Conservation (phyloP, 164 flowering plant genomes). For the Sextonia rubra region DNA sequence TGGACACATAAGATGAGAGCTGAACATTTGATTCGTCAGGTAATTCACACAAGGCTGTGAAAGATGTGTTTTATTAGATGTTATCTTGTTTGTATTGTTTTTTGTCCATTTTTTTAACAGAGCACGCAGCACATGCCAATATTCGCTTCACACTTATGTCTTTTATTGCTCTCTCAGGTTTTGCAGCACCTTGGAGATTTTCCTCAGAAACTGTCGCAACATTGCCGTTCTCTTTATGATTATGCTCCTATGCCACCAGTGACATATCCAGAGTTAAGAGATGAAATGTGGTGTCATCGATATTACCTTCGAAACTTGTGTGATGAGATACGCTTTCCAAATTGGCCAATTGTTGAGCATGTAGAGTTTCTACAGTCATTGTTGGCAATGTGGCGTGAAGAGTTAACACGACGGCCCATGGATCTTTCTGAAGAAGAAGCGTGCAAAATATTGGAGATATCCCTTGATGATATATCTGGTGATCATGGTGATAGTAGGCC, state of each 20-base stretch:
- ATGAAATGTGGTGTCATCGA: slow-evolving; percentile 99
- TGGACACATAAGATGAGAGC: slow-evolving; percentile 99
- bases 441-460: slow-evolving; percentile 88
- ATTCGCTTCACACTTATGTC: neutral
- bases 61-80: neutral
- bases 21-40: slow-evolving; percentile 94
- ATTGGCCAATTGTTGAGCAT: slow-evolving; percentile 99
- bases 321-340: slow-evolving; percentile 96
- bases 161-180: slow-evolving; percentile 45
- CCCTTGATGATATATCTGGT: slow-evolving; percentile 64
- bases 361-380: slow-evolving; percentile 95
- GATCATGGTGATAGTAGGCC: slow-evolving; percentile 32
- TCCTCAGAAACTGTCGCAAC: slow-evolving; percentile 94
- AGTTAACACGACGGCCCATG: slow-evolving; percentile 94
- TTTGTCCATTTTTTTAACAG: neutral
- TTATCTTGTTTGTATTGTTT: neutral
- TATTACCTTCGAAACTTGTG: slow-evolving; percentile 94
- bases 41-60: slow-evolving; percentile 16
- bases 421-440: slow-evolving; percentile 99
- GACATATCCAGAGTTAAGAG: slow-evolving; percentile 92
- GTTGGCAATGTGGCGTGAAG: slow-evolving; percentile 99
- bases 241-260: slow-evolving; percentile 99
- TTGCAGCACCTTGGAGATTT: slow-evolving; percentile 99
- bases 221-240: slow-evolving; percentile 91
- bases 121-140: neutral